Conservation (phyloP, 163 green algal species). For the Smithsoniella earleae region DNA sequence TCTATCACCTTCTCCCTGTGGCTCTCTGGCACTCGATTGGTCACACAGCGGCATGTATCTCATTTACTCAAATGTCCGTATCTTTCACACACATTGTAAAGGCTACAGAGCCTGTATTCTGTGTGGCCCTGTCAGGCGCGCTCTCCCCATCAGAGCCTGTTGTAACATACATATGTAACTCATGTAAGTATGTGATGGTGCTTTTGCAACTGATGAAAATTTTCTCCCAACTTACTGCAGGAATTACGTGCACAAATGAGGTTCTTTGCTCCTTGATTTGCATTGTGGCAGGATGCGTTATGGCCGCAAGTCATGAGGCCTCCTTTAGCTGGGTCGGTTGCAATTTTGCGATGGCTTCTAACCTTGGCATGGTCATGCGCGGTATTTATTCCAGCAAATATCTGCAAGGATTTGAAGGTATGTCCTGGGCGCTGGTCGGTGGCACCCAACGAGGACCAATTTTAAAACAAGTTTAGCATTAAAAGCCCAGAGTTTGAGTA, state of each 20-base stretch:
- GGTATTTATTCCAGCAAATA: slow-evolving; percentile 87
- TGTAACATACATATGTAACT: too few relatives aligned
- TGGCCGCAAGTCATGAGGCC: slow-evolving; percentile 86
- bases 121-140: slow-evolving; percentile 45
- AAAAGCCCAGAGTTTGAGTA: too few relatives aligned
- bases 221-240: too few relatives aligned
- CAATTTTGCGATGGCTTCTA: slow-evolving; percentile 83
- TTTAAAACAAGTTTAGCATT: too few relatives aligned
- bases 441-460: too few relatives aligned
- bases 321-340: slow-evolving; percentile 70
- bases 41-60: slow-evolving; percentile 79
- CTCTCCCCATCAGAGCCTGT: too few relatives aligned
- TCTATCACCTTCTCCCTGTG: slow-evolving; percentile 72
- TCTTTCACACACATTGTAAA: slow-evolving; percentile 93
- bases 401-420: slow-evolving; percentile 67
- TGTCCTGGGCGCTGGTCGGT: too few relatives aligned
- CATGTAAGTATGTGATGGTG: too few relatives aligned
- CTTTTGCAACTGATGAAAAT: too few relatives aligned
- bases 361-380: slow-evolving; percentile 84
- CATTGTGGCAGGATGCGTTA: slow-evolving; percentile 79
- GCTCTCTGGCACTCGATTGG: slow-evolving; percentile 84
- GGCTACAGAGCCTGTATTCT: slow-evolving; percentile 80
- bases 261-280: slow-evolving; percentile 83
- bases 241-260: slow-evolving; percentile 38
- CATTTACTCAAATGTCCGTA: slow-evolving; percentile 79